Conservation (phyloP, 179 eudicot genomes). For the Silene noctiflora region DNA sequence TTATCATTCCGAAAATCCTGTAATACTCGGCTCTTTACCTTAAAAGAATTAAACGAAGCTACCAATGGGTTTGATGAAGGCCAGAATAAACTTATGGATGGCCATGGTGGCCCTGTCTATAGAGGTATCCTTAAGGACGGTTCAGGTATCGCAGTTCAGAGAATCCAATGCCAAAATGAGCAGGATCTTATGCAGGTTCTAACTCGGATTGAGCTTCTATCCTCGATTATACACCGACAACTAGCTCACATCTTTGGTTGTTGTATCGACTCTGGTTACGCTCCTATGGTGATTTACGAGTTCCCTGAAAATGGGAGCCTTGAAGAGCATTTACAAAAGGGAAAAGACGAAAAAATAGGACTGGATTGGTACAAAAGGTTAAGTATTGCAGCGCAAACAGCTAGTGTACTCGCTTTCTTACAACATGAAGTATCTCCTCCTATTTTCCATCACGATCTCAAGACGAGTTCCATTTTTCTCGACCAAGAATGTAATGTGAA, state of each 20-base stretch:
- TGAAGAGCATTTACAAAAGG: slow-evolving; percentile 37
- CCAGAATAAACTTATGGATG: slow-evolving; percentile 36
- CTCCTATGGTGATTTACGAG: slow-evolving; percentile 62
- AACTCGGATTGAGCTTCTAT: slow-evolving; percentile 48
- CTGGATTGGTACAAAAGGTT: slow-evolving; percentile 69
- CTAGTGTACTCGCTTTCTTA: slow-evolving; percentile 57
- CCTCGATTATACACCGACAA: slow-evolving; percentile 51
- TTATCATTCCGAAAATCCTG: slow-evolving; percentile 48
- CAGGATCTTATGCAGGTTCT: slow-evolving; percentile 48
- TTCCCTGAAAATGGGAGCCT: slow-evolving; percentile 60
- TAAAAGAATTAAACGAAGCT: slow-evolving; percentile 70
- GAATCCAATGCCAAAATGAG: slow-evolving; percentile 49
- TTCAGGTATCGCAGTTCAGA: slow-evolving; percentile 55
- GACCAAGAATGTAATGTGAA: slow-evolving; percentile 49
- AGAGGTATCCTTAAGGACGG: slow-evolving; percentile 57
- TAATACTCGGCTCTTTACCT: slow-evolving; percentile 52
- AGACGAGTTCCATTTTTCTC: slow-evolving; percentile 49
- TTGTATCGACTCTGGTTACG: slow-evolving; percentile 53
- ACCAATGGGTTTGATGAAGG: slow-evolving; percentile 53
- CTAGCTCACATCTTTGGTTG: slow-evolving; percentile 69
- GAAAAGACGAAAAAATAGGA: slow-evolving; percentile 29
- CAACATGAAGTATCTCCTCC: slow-evolving; percentile 62
- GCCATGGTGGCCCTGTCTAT: slow-evolving; percentile 40
- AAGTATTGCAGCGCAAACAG: slow-evolving; percentile 61
- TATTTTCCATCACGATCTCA: slow-evolving; percentile 54